phyloP scores from a whole-genome alignment of 1,284 basidiomycete species.

The Melampsora americana region DNA sequence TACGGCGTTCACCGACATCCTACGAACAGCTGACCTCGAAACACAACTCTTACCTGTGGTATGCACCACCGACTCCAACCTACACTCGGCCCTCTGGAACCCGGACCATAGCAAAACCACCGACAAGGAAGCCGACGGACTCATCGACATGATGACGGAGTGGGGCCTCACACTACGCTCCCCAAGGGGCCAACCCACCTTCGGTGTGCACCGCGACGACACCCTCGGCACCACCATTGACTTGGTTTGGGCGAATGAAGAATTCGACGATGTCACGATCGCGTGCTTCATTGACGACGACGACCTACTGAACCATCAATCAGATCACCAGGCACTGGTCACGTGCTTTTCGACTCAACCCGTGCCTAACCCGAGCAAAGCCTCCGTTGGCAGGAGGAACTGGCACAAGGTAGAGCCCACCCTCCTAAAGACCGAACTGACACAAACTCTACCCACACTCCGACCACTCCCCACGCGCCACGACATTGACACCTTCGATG shows the following conservation, averaged over 20 bases:
- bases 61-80: constrained; percentile 14
- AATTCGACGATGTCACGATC: neutral
- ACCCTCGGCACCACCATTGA: constrained; percentile 1
- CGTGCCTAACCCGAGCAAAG: neutral
- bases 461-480: neutral
- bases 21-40: neutral
- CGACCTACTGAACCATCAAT: constrained; percentile 10
- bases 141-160: neutral
- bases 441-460: neutral
- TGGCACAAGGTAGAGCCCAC: neutral
- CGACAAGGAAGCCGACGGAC: neutral
- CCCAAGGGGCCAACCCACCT: constrained; percentile 14
- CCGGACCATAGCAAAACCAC: neutral
- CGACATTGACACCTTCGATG: neutral
- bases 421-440: neutral
- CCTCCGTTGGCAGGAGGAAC: neutral
- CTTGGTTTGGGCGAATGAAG: constrained; percentile 12
- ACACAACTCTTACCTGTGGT: neutral
- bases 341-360: neutral
- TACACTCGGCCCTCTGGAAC: constrained; percentile 8
- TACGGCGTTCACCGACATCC: neutral
- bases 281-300: neutral
- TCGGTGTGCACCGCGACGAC: neutral
- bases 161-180: neutral
- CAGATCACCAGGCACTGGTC: constrained; percentile 29